Evolutionary conservation across 2,329 filamentous ascomycete species (phyloP), one percentile per base, ranked within the genome.

Genomic region (Xylaria sp.): DNA sequence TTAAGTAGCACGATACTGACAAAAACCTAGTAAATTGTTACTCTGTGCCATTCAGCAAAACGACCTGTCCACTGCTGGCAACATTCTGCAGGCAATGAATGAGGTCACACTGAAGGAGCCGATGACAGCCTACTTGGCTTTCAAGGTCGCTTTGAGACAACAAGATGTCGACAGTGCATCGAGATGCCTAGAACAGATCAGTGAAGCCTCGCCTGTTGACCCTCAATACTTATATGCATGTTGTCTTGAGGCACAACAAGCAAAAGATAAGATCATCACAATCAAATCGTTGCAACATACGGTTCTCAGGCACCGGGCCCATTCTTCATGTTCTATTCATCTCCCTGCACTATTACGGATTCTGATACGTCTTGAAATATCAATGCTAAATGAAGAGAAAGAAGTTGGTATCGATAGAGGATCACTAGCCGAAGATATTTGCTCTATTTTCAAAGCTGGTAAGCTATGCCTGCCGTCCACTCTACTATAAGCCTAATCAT

Each of bases 201-300:
- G 84, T 64, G 83, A 83, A n/a, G 77, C 82, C 6, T 82, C 84
- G 0, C 77, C 82, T 0, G 84, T 86, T 25, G 86, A 90, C 40
- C 82, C 84, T 23, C 88, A 89, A 16, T 87, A 93, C 51, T 83
- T 98, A 0, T 93, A 94, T 71, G 92, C 93, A 0, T 97, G 94
- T 74, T 88, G 93, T 25, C 82, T 93, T 32, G 93, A 97, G 78
- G 91, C 93, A 2, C 90, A 94, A 59, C 84, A 88, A 70, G 82
- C 83, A 0, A 88, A 89, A 0, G 87, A 93, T 69, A 89, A 86
- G 60, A 70, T 82, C 0, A 88, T 91, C 70, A 87, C 90, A 1
- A 81, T 90, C 13, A 78, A 83, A 35, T 86, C 87, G 12, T 77
- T 94, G 55, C 87, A 88, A 71, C 83, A 85, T 66, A 82, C 93